Percentiles rank a stretch among this genome's conserved stretches.
phyloP scores from a whole-genome alignment of 305 asterid genomes.

The Ajuga reptans region DNA sequence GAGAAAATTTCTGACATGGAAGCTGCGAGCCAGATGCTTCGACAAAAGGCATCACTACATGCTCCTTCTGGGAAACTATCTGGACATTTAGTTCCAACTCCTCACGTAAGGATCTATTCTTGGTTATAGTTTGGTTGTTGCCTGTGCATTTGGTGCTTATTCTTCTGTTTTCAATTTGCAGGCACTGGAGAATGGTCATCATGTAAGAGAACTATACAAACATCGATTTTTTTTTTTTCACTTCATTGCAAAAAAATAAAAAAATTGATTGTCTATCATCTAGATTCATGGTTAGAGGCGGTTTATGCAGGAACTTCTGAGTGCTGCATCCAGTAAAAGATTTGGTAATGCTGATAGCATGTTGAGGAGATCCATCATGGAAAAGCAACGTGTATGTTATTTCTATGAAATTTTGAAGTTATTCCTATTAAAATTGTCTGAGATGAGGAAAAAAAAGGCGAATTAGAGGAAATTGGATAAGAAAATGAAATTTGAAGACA shows the following conservation, averaged over 20 bases:
- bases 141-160: constrained; percentile 23
- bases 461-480: not conserved
- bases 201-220: constrained; percentile 38
- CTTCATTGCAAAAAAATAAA: not conserved
- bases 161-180: constrained; percentile 33
- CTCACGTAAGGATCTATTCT: constrained; percentile 34
- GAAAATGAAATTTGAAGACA: not conserved
- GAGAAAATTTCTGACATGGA: constrained; percentile 69
- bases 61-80: constrained; percentile 50
- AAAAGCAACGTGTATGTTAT: constrained; percentile 64
- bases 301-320: constrained; percentile 46
- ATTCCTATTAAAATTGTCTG: not conserved
- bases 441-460: not conserved
- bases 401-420: constrained; percentile 3
- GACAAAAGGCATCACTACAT: constrained; percentile 50
- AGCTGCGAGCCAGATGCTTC: constrained; percentile 47
- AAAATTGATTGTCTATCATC: constrained; percentile 8
- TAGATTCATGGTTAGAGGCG: constrained; percentile 19
- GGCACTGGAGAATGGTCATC: constrained; percentile 64
- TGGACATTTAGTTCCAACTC: constrained; percentile 35
- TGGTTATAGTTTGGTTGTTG: not conserved
- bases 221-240: not conserved
- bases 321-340: constrained; percentile 30
- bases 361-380: constrained; percentile 55
- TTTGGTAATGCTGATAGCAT: constrained; percentile 46